Evolutionary conservation across 768 basidiomycete species (phyloP), one percentile per base, ranked within the genome.

Genomic region (Royoungia palumana): DNA sequence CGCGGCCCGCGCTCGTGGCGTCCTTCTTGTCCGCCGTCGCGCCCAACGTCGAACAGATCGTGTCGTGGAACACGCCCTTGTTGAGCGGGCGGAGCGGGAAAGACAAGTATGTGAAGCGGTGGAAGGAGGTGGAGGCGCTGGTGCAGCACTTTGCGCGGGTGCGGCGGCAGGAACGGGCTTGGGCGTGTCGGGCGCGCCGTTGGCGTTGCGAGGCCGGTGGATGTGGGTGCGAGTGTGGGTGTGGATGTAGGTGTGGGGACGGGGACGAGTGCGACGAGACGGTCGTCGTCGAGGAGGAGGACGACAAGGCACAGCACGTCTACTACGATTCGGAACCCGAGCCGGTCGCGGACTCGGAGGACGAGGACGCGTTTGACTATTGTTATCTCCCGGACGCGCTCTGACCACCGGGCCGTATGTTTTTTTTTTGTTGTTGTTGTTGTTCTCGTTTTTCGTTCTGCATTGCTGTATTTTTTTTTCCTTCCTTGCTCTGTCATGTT

Each of bases 31-130:
- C 64, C 17, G 57, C 66, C 0, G 54, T 66, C 21, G 66, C 62
- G 1, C 64, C 64, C 2, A 68, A 68, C 4, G 5, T 68, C 4
- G 61, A 59, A 25, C 61, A 66, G 40, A 61, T 64, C 45, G 52
- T 35, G 8, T 64, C 64, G 35, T 66, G 64, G 64, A 68, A 64
- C 8, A 64, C 63, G 41, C 61, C 61, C 2, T 34, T 65, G 42
- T 40, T 66, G 53, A 65, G 61, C 17, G 61, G 61, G 1, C 41
- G 59, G 8, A 12, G 17, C 0, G 64, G 64, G 0, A 63, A 63
- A 17, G 55, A 62, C 13, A 66, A 60, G 47, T 67, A 65, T 40
- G 27, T 20, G 27, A 47, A 32, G 39, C 22, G 63, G 24, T 66
- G 66, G 64, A 57, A 47, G 35, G 55, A 58, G 20, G 63, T 63